These are phyloP conservation scores for Colletotrichum shisoi DNA, from an alignment of 2,329 filamentous ascomycete genomes.

Conservation along the genomic window DNA sequence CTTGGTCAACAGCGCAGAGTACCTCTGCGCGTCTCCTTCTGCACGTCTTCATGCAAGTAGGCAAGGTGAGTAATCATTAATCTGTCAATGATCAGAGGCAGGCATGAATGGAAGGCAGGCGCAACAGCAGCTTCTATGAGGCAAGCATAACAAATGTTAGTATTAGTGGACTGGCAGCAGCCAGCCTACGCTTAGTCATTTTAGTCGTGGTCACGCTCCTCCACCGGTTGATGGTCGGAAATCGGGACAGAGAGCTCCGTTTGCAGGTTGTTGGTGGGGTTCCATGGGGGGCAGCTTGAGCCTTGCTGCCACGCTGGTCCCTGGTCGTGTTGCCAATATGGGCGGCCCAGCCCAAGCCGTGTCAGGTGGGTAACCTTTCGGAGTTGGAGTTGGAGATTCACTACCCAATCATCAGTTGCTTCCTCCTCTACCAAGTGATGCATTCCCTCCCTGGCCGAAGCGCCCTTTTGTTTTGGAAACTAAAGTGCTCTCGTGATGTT, in stretches of 20 bases:
- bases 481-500: no score
- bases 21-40: neutral
- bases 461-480: neutral
- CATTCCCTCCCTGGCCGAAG: neutral
- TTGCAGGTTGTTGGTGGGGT: conserved; percentile 16
- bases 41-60: neutral
- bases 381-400: neutral
- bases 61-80: no score
- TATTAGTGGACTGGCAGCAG: no score
- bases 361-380: conserved; percentile 28
- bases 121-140: no score
- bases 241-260: conserved; percentile 21
- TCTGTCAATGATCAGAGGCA: no score
- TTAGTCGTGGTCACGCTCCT: no score
- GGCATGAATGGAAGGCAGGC: no score
- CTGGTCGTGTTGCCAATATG: conserved; percentile 4
- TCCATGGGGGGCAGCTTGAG: conserved; percentile 15
- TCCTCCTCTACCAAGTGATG: neutral
- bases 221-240: neutral
- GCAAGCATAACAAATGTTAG: no score
- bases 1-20: neutral
- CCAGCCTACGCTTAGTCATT: no score
- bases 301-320: conserved; percentile 3
- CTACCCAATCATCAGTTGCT: conserved; percentile 1
- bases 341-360: conserved; percentile 20